phyloP scores from a whole-genome alignment of 169 alveolate genomes.

The Babesia ovis region DNA sequence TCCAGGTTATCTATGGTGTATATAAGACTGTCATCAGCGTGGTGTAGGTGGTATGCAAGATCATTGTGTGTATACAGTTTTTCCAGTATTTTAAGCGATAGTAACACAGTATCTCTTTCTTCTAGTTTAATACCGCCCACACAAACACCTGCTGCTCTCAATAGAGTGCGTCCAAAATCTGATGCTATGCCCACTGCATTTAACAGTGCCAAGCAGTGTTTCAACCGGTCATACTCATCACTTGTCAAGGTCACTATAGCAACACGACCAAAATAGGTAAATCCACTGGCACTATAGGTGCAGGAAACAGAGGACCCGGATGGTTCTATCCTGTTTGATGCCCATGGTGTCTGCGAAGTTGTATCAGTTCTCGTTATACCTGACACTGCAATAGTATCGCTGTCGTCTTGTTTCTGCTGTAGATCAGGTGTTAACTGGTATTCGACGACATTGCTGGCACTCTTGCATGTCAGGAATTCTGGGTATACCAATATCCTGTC shows the following conservation, averaged over 20 bases:
- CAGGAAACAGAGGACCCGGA: neutral
- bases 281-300: constrained; percentile 1
- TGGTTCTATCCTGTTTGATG: neutral
- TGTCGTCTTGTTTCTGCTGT: neutral
- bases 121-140: neutral
- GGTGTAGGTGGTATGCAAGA: constrained; percentile 33
- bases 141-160: constrained; percentile 11
- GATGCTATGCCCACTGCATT: constrained; percentile 23
- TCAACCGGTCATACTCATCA: constrained; percentile 14
- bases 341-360: neutral
- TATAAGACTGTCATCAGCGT: constrained; percentile 6
- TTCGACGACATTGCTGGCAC: constrained; percentile 1
- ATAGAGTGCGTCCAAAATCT: constrained; percentile 8
- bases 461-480: neutral
- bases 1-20: constrained; percentile 40
- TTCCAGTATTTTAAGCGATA: constrained; percentile 2
- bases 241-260: constrained; percentile 15
- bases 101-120: constrained; percentile 10
- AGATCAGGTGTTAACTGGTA: neutral
- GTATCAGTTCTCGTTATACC: neutral
- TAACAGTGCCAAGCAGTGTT: constrained; percentile 17
- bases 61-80: constrained; percentile 54
- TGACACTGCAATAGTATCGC: neutral
- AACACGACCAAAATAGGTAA: constrained; percentile 27
- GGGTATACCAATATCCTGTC: constrained; percentile 47